Evolutionary conservation across 768 basidiomycete genomes (phyloP), one percentile per base, ranked within the genome.

Genomic region (Fomitopsis serialis): DNA sequence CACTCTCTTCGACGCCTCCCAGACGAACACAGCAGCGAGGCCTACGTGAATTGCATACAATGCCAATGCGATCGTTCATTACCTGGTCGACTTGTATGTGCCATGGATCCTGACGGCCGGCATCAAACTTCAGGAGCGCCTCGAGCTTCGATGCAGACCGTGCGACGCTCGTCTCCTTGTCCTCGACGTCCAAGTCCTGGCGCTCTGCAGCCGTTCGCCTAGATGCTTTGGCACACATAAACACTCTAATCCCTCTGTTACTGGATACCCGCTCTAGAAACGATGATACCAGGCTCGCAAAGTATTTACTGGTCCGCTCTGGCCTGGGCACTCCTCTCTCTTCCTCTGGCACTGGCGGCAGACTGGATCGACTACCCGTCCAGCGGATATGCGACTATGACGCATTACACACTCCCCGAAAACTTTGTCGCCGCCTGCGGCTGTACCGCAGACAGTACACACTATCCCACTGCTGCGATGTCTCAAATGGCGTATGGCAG

Each of bases 401-500:
- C 88, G n/a, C 84, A 90, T 65, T 90, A 92, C 64, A 70, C 67
- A 37, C 67, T 82, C 8, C 79, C 72, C 56, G 50, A 64, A 37
- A 75, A 77, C 56, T 83, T 75, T 54, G 72, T 91, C 55, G 87
- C 88, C 23, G 74, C 85, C 1, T 92, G 90, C 61, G 91, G 90
- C 52, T 93, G 91, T 65, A 82, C 81, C 1, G 76, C 78, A 9
- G 72, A 54, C 34, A 66, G 63, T 56, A 70, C 66, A 34, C 70
- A 81, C 60, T 89, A 84, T 60, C 89, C 90, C 6, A 92, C 89
- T 1, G 90, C 85, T 10, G 90, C 90, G 9, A 68, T 92, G 54
- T 89, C 75, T 53, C 84, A 90, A 62, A 82, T 86, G 76, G 90
- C 90, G 1, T 92, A 78, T 58, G 89, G 90, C 0, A 88, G 85